These are phyloP conservation scores for Stachybotrys chartarum DNA, from an alignment of 2,329 filamentous ascomycete genomes.

Conservation along the genomic window DNA sequence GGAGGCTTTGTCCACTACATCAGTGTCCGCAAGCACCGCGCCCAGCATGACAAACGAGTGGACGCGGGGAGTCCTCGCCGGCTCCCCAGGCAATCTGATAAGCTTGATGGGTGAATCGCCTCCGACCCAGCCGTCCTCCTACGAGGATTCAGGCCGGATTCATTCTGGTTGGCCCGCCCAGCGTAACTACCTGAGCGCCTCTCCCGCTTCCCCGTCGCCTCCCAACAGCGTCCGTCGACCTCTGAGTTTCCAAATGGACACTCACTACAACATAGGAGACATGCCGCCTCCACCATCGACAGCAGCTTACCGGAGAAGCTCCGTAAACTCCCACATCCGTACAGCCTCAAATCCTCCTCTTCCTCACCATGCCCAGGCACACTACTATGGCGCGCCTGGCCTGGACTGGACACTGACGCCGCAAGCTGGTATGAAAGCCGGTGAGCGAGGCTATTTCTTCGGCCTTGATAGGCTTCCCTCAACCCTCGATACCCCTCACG, in stretches of 20 bases:
- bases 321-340: slow-evolving; percentile 44
- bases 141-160: slow-evolving; percentile 37
- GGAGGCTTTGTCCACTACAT: slow-evolving; percentile 40
- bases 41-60: slow-evolving; percentile 41
- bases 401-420: slow-evolving; percentile 61
- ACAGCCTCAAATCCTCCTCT: slow-evolving; percentile 51
- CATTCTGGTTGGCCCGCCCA: slow-evolving; percentile 39
- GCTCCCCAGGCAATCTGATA: slow-evolving; percentile 47
- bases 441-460: slow-evolving; percentile 69
- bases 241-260: slow-evolving; percentile 48
- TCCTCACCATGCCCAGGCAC: slow-evolving; percentile 67
- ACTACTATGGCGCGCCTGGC: slow-evolving; percentile 71
- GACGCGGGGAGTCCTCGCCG: slow-evolving; percentile 34
- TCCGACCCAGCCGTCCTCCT: slow-evolving; percentile 45
- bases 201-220: slow-evolving; percentile 34
- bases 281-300: slow-evolving; percentile 27
- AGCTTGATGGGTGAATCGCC: slow-evolving; percentile 45
- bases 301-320: slow-evolving; percentile 34
- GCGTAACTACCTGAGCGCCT: slow-evolving; percentile 35
- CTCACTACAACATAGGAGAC: slow-evolving; percentile 33
- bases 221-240: slow-evolving; percentile 33
- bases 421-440: slow-evolving; percentile 50
- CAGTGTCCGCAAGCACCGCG: slow-evolving; percentile 40
- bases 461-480: slow-evolving; percentile 67
- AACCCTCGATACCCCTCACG: slow-evolving; percentile 26